phyloP scores from a whole-genome alignment of 139 green algal species.

The Chlorokybus atmophyticus region DNA sequence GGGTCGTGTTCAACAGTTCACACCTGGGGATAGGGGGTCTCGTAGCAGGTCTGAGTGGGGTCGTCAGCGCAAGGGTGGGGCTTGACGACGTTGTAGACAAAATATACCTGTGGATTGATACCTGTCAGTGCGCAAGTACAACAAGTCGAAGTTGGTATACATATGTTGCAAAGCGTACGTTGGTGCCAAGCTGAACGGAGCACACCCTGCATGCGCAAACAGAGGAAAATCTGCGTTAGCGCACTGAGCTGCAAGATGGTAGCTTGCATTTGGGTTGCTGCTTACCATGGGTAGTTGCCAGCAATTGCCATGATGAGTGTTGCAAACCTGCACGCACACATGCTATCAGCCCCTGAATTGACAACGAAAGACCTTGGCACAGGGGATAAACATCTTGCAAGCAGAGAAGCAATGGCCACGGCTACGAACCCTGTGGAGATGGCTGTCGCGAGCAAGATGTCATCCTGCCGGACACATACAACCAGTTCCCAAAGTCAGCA shows the following conservation, averaged over 20 bases:
- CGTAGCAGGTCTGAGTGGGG: constrained; percentile 20
- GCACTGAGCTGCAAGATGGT: constrained; percentile 6
- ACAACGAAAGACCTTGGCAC: too few species aligned
- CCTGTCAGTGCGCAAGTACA: constrained; percentile 11
- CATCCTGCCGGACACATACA: background rate
- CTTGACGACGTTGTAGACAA: constrained; percentile 33
- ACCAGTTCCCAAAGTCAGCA: too few species aligned
- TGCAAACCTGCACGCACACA: too few species aligned
- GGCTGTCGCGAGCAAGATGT: constrained; percentile 11
- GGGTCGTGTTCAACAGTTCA: background rate
- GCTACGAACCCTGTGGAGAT: constrained; percentile 13
- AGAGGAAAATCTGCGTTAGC: background rate
- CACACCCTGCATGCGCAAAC: background rate
- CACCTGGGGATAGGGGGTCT: constrained; percentile 33
- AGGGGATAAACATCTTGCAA: too few species aligned
- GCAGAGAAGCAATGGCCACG: too few species aligned
- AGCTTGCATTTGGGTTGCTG: too few species aligned
- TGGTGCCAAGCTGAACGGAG: background rate
- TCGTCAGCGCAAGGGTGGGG: constrained; percentile 11
- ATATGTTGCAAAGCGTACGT: background rate
- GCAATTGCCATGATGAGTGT: constrained; percentile 7
- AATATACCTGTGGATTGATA: constrained; percentile 47
- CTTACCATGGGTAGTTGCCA: constrained; percentile 14
- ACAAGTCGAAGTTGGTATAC: background rate
- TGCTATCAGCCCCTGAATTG: too few species aligned